phyloP scores from a whole-genome alignment of 2,329 filamentous ascomycete species.

The Neonectria hederae region DNA sequence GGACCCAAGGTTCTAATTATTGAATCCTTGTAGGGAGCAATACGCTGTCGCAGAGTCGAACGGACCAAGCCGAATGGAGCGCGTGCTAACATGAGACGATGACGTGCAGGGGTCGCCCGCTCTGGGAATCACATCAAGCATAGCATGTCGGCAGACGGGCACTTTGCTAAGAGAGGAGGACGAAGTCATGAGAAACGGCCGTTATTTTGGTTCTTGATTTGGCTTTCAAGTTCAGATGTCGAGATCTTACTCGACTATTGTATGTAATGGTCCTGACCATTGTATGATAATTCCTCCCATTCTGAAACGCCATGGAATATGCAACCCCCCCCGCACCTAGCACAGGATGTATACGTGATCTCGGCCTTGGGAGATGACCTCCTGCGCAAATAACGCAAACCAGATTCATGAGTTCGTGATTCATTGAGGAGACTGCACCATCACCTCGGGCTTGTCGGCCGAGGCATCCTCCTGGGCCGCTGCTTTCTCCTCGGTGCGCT shows the following conservation, averaged over 20 bases:
- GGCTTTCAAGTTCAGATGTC: constrained; percentile 10
- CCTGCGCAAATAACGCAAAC: constrained; percentile 28
- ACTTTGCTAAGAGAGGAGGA: background rate
- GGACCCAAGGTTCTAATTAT: constrained; percentile 6
- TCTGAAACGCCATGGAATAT: constrained; percentile 44
- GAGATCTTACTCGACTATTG: constrained; percentile 13
- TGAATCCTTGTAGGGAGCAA: constrained; percentile 3
- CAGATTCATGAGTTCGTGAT: constrained; percentile 20
- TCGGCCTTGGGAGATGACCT: constrained; percentile 26
- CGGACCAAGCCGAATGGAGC: constrained; percentile 3
- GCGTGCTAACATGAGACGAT: constrained; percentile 22
- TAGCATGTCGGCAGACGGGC: background rate
- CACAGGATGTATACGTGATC: constrained; percentile 27
- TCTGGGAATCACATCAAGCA: background rate
- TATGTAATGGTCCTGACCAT: constrained; percentile 17
- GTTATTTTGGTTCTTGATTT: constrained; percentile 6
- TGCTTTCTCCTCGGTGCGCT: constrained; percentile 53
- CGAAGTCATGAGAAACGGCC: constrained; percentile 10
- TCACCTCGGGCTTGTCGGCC: constrained; percentile 38
- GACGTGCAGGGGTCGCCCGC: constrained; percentile 9
- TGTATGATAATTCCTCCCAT: constrained; percentile 26
- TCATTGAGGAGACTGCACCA: constrained; percentile 41
- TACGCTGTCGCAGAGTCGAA: constrained; percentile 8
- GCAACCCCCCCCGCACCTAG: constrained; percentile 32
- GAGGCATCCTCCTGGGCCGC: constrained; percentile 28